Evolutionary conservation across 2,329 filamentous ascomycete genomes (phyloP).

Genomic region (Bimuria novae-zelandiae): DNA sequence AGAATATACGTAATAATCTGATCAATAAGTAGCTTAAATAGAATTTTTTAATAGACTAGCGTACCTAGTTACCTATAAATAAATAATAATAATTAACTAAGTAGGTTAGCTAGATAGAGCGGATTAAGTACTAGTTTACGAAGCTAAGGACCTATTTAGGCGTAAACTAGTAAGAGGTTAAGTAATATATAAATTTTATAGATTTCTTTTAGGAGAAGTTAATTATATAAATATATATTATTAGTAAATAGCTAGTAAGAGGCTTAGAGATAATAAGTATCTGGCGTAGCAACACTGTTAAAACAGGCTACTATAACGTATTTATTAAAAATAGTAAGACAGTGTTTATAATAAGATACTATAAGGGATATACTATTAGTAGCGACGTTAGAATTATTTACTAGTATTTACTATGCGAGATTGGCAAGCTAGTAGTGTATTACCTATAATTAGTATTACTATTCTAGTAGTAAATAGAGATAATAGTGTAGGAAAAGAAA

Average conservation of each 20-base stretch:
- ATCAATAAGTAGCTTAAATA: not conserved
- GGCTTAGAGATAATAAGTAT: too few species aligned
- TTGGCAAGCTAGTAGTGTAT: too few species aligned
- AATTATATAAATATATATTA: too few species aligned
- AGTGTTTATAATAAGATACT: too few species aligned
- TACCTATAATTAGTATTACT: too few species aligned
- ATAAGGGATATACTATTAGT: too few species aligned
- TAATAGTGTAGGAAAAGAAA: constrained; percentile 17
- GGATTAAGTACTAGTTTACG: constrained; percentile 5
- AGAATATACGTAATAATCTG: not conserved
- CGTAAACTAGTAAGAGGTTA: not conserved
- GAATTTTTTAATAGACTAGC: not conserved
- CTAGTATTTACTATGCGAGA: too few species aligned
- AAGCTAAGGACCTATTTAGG: not conserved
- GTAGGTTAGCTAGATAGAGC: not conserved
- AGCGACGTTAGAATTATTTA: too few species aligned
- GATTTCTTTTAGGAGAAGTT: constrained; percentile 8
- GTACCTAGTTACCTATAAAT: not conserved
- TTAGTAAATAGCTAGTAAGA: not conserved
- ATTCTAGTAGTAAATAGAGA: too few species aligned
- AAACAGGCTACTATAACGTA: too few species aligned
- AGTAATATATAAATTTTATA: not conserved
- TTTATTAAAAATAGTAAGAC: too few species aligned
- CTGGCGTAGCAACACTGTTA: not conserved
- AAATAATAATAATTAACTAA: not conserved